Evolutionary conservation across 2,329 filamentous ascomycete genomes (phyloP).

Genomic region (Onygenales sp.): DNA sequence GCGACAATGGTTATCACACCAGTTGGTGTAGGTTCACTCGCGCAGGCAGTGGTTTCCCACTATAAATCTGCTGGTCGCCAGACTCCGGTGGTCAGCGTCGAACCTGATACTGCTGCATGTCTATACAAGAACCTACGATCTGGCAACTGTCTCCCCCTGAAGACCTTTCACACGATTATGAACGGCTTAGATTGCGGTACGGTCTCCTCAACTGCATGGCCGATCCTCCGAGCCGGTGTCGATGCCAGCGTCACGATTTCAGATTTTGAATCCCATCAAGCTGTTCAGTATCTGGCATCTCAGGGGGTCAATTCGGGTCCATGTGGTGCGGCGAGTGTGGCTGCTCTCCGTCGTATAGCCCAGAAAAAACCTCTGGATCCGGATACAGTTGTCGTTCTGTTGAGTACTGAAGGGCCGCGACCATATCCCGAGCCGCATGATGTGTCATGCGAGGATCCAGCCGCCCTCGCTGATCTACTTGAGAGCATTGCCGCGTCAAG

Average conservation of each 20-base stretch:
- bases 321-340: constrained; percentile 50
- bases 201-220: constrained; percentile 57
- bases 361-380: constrained; percentile 26
- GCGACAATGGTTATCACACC: constrained; percentile 49
- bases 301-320: constrained; percentile 47
- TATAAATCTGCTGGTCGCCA: constrained; percentile 42
- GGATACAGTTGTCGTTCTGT: constrained; percentile 53
- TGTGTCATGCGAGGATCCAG: constrained; percentile 34
- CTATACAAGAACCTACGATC: constrained; percentile 39
- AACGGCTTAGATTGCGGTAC: constrained; percentile 64
- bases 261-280: constrained; percentile 53
- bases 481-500: constrained; percentile 41
- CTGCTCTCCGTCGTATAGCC: constrained; percentile 45
- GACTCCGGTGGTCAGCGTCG: constrained; percentile 53
- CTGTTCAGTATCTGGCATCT: constrained; percentile 44
- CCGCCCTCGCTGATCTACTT: constrained; percentile 36
- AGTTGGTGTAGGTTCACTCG: constrained; percentile 64
- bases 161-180: constrained; percentile 60
- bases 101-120: constrained; percentile 56
- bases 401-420: constrained; percentile 56
- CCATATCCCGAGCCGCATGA: constrained; percentile 40
- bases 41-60: constrained; percentile 57
- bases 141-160: constrained; percentile 40
- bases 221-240: constrained; percentile 46
- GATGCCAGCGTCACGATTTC: constrained; percentile 53